Conservation (phyloP, 1,284 basidiomycete genomes). For the Apiotrichum brassicae region DNA sequence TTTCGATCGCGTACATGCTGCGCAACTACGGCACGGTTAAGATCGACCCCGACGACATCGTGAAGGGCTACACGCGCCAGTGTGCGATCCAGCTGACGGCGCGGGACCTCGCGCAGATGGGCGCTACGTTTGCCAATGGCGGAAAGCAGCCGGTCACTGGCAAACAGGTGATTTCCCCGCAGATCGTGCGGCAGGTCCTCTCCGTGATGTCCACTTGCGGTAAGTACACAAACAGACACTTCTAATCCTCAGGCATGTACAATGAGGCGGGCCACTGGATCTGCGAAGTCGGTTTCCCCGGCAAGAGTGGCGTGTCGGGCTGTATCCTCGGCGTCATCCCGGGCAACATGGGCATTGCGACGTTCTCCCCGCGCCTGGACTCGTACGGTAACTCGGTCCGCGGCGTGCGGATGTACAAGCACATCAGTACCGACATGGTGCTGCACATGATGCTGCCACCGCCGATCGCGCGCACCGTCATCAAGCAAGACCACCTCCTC, state of each 20-base stretch:
- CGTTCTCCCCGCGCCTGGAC: not conserved
- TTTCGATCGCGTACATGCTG: slow-evolving; percentile 5
- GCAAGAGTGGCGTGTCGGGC: not conserved
- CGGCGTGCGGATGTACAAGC: not conserved
- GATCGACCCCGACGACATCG: not conserved
- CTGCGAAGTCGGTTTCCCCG: not conserved
- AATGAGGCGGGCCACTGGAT: slow-evolving; percentile 2
- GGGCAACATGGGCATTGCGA: slow-evolving; percentile 2
- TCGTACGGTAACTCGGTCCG: not conserved
- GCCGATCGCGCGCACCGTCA: not conserved
- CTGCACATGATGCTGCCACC: not conserved
- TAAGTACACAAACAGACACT: not conserved
- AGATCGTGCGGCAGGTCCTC: not conserved
- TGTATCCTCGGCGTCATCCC: slow-evolving; percentile 1
- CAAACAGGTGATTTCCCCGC: not conserved
- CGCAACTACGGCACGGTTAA: not conserved
- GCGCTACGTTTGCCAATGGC: slow-evolving; percentile 1
- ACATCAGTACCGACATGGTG: not conserved
- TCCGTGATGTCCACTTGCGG: slow-evolving; percentile 1
- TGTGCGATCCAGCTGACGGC: not conserved
- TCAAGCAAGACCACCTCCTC: not conserved
- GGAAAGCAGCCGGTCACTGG: slow-evolving; percentile 2
- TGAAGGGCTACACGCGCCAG: slow-evolving; percentile 3
- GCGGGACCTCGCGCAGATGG: slow-evolving; percentile 1
- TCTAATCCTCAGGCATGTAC: slow-evolving; percentile 2